Evolutionary conservation across 768 basidiomycete species (phyloP).

Genomic region (Tylopilus sp.): DNA sequence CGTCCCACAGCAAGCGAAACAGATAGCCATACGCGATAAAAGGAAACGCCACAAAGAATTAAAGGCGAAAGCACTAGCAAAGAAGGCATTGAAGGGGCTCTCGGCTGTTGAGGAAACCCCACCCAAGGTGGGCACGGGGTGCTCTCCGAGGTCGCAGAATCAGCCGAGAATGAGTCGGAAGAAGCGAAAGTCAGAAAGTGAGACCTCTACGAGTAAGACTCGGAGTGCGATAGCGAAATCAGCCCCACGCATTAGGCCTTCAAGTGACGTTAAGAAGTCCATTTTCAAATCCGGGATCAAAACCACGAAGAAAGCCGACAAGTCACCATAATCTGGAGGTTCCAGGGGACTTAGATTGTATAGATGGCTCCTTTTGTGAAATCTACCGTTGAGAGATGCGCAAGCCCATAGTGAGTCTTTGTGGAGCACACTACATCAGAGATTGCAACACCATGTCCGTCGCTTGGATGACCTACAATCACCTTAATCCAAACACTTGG

Average conservation of each 20-base stretch:
- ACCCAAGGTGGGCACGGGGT: not conserved
- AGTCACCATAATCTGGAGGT: constrained; percentile 3
- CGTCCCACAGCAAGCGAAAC: constrained; percentile 43
- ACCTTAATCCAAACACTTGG: constrained; percentile 2
- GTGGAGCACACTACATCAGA: constrained; percentile 37
- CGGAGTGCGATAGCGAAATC: not conserved
- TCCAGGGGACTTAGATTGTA: constrained; percentile 2
- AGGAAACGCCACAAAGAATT: constrained; percentile 48
- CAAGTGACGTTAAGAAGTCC: not conserved
- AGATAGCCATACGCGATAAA: constrained; percentile 42
- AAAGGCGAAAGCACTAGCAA: constrained; percentile 40
- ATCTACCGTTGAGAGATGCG: constrained; percentile 2
- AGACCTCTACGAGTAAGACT: not conserved
- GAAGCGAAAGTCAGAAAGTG: constrained; percentile 14
- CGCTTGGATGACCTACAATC: constrained; percentile 56
- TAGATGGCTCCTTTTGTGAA: constrained; percentile 9
- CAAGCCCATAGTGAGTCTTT: not conserved
- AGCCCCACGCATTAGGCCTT: not conserved
- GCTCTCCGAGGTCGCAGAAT: not conserved
- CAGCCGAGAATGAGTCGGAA: constrained; percentile 9
- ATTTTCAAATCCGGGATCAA: constrained; percentile 1
- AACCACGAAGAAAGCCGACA: not conserved
- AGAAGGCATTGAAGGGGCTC: constrained; percentile 20
- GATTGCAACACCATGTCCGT: constrained; percentile 63
- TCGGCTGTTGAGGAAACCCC: not conserved